A percentile compares a stretch with the other conserved stretches of the same genome.
These are phyloP conservation scores for Saccharomyces pastorianus DNA, from an alignment of 1,139 yeast species.

Conservation along the genomic window DNA sequence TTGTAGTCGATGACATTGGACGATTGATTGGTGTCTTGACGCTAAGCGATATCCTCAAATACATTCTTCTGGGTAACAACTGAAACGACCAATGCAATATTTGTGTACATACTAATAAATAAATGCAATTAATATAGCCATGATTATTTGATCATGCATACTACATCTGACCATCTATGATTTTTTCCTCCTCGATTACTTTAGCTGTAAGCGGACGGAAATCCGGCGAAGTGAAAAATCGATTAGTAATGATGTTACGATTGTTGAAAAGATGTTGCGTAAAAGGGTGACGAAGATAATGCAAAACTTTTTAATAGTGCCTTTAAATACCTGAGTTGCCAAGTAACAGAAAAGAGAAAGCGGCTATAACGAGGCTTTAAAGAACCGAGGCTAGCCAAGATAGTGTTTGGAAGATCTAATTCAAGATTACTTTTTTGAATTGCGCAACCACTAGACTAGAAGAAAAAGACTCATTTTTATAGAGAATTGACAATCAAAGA, in stretches of 20 bases:
- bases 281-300: too few species aligned
- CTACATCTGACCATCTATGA: neutral
- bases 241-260: too few species aligned
- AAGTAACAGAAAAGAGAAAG: too few species aligned
- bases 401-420: too few species aligned
- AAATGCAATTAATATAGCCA: neutral
- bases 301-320: too few species aligned
- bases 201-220: neutral
- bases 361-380: too few species aligned
- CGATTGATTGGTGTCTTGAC: constrained; percentile 77
- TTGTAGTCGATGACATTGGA: constrained; percentile 81
- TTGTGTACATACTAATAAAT: neutral
- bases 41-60: constrained; percentile 81
- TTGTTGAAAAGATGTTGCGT: too few species aligned
- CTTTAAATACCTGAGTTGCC: too few species aligned
- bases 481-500: neutral
- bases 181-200: neutral
- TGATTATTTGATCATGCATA: neutral
- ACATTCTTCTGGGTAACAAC: constrained; percentile 63
- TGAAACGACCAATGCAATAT: constrained; percentile 6
- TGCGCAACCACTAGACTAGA: neutral
- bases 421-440: too few species aligned
- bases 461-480: neutral
- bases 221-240: neutral
- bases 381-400: too few species aligned